These are phyloP conservation scores for Skeletonema menzelii DNA, from an alignment of 108 stramenopile species.

Conservation along the genomic window DNA sequence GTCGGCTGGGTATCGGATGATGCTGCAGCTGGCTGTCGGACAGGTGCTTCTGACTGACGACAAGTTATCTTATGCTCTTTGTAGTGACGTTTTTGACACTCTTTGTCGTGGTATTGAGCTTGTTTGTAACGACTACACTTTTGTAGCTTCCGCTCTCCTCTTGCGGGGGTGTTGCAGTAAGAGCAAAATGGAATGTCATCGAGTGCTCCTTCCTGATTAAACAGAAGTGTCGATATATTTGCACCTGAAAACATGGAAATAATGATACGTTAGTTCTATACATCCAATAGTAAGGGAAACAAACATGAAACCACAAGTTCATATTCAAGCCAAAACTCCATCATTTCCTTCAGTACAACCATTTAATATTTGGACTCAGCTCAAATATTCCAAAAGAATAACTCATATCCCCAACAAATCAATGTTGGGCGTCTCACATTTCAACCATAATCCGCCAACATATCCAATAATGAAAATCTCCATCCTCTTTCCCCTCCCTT, in stretches of 20 bases:
- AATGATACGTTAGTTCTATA: neutral
- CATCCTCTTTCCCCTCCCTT: neutral
- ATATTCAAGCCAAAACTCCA: neutral
- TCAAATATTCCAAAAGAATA: constrained; percentile 7
- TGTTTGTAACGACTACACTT: no score
- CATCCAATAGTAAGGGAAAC: no score
- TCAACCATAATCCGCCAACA: constrained; percentile 10
- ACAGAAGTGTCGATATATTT: no score
- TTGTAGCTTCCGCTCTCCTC: no score
- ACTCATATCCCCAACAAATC: constrained; percentile 27
- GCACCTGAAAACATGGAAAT: neutral
- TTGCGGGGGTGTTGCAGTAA: no score
- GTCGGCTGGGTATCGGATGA: no score
- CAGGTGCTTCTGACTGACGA: no score
- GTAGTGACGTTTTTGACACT: no score
- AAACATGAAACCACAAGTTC: neutral
- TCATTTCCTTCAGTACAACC: neutral
- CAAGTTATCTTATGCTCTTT: no score
- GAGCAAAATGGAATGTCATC: neutral
- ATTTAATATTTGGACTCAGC: constrained; percentile 18
- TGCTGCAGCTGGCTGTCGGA: no score
- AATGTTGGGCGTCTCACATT: constrained; percentile 20
- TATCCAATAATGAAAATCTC: neutral
- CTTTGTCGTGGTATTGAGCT: no score
- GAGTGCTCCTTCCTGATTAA: neutral